Conservation (phyloP, 768 basidiomycete genomes). For the Gloeophyllum trabeum region DNA sequence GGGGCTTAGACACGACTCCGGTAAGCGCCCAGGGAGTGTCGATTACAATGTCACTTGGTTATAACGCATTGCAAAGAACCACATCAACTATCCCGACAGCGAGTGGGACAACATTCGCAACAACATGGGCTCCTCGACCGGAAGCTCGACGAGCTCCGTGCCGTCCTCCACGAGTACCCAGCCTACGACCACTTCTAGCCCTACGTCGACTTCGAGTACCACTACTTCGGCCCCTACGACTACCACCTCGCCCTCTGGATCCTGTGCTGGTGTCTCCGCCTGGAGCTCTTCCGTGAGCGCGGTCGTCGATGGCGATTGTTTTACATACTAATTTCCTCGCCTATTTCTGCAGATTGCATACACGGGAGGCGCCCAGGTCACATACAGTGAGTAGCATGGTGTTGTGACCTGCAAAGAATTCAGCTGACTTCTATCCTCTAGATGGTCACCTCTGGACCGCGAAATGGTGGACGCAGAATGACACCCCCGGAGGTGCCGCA, state of each 20-base stretch:
- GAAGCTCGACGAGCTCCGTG: constrained; percentile 1
- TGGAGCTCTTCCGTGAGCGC: constrained; percentile 32
- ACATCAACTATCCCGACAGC: constrained; percentile 47
- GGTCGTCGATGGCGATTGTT: too few species aligned
- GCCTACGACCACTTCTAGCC: constrained; percentile 12
- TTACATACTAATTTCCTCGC: too few species aligned
- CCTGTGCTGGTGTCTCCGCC: constrained; percentile 31
- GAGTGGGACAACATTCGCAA: constrained; percentile 61
- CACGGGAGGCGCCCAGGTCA: constrained; percentile 31
- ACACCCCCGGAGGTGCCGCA: constrained; percentile 29
- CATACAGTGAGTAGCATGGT: constrained; percentile 37
- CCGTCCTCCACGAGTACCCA: constrained; percentile 8
- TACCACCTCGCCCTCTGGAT: constrained; percentile 15
- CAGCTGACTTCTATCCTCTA: constrained; percentile 8
- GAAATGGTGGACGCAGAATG: constrained; percentile 52
- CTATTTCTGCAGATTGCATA: constrained; percentile 25
- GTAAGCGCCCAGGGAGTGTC: constrained; percentile 13
- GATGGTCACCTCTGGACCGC: constrained; percentile 47
- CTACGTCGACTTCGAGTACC: constrained; percentile 1
- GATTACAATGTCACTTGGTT: neutral
- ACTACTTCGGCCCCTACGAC: constrained; percentile 6
- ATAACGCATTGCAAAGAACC: neutral
- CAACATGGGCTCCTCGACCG: constrained; percentile 37
- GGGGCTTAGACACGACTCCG: constrained; percentile 43
- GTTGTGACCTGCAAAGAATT: neutral